A percentile compares a stretch with the other conserved stretches of the same genome.
phyloP scores from a whole-genome alignment of 2,329 filamentous ascomycete species.

The Boeremia exigua region DNA sequence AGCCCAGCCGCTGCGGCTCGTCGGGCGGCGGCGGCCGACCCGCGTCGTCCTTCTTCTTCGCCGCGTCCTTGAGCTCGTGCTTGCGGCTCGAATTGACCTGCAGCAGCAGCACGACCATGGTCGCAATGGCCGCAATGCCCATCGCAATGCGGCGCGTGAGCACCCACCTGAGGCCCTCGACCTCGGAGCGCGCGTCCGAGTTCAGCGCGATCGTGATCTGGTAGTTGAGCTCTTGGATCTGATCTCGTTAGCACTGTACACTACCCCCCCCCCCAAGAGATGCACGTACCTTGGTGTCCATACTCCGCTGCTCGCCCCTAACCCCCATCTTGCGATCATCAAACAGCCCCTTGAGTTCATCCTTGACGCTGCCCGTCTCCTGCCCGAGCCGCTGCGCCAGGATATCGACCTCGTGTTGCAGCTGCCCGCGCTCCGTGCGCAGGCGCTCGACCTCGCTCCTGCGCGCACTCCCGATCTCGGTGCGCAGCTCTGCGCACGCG shows the following conservation, averaged over 20 bases:
- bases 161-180: constrained; percentile 91
- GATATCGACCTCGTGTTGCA: constrained; percentile 97
- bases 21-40: constrained; percentile 11
- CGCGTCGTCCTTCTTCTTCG: constrained; percentile 44
- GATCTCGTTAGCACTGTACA: neutral
- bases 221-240: constrained; percentile 94
- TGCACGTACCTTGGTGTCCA: constrained; percentile 73
- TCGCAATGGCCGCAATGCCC: constrained; percentile 43
- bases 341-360: constrained; percentile 94
- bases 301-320: constrained; percentile 81
- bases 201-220: constrained; percentile 91
- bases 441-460: constrained; percentile 80
- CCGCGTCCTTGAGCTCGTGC: constrained; percentile 49
- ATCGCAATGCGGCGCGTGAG: constrained; percentile 68
- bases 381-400: constrained; percentile 83
- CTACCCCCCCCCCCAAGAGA: neutral
- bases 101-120: constrained; percentile 13
- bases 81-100: constrained; percentile 17
- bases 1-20: neutral
- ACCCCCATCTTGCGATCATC: constrained; percentile 95
- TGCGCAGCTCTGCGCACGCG: constrained; percentile 88
- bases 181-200: constrained; percentile 88
- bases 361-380: constrained; percentile 80
- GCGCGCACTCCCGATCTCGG: constrained; percentile 81
- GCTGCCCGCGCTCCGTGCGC: constrained; percentile 79